These are phyloP conservation scores for Globisporangium viniferum DNA, from an alignment of 352 stramenopile genomes.

Conservation along the genomic window DNA sequence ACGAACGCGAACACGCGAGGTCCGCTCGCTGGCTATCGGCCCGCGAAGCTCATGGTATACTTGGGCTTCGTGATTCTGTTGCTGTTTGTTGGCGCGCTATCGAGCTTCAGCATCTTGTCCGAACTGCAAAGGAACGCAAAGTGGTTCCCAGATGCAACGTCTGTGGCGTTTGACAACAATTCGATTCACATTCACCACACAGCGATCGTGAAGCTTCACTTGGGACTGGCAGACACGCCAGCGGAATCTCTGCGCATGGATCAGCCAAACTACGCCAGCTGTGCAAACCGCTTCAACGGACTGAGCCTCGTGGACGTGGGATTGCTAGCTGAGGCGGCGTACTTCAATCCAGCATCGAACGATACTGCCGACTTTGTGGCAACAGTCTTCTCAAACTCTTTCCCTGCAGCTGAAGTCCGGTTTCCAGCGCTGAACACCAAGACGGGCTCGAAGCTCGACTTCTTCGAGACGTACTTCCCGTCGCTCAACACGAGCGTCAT, in stretches of 20 bases:
- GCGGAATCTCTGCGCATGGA: conserved; percentile 36
- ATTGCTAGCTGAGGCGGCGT: conserved; percentile 83
- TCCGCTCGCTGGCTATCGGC: conserved; percentile 45
- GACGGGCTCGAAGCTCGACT: conserved; percentile 81
- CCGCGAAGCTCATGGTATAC: conserved; percentile 65
- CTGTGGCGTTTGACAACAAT: conserved; percentile 52
- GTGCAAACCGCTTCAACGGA: conserved; percentile 69
- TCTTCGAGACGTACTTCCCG: conserved; percentile 78
- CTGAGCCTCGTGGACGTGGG: conserved; percentile 80
- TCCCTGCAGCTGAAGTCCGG: conserved; percentile 48
- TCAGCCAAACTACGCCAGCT: conserved; percentile 70
- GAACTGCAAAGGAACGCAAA: conserved; percentile 65
- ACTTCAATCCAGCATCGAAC: conserved; percentile 86
- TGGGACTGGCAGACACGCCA: conserved; percentile 55
- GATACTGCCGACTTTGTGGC: conserved; percentile 65
- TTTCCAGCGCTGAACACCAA: conserved; percentile 76
- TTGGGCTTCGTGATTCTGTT: conserved; percentile 59
- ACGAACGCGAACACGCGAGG: conserved; percentile 40
- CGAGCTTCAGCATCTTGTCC: conserved; percentile 73
- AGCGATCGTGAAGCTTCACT: conserved; percentile 79
- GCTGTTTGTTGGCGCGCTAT: conserved; percentile 64
- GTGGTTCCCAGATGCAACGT: conserved; percentile 80
- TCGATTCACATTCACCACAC: conserved; percentile 82
- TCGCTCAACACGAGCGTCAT: conserved; percentile 84
- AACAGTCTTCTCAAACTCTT: conserved; percentile 52